A percentile compares a stretch with the other conserved stretches of the same genome.
These are phyloP conservation scores for Flaveria brownii DNA, from an alignment of 129 eudicot genomes.

Conservation along the genomic window DNA sequence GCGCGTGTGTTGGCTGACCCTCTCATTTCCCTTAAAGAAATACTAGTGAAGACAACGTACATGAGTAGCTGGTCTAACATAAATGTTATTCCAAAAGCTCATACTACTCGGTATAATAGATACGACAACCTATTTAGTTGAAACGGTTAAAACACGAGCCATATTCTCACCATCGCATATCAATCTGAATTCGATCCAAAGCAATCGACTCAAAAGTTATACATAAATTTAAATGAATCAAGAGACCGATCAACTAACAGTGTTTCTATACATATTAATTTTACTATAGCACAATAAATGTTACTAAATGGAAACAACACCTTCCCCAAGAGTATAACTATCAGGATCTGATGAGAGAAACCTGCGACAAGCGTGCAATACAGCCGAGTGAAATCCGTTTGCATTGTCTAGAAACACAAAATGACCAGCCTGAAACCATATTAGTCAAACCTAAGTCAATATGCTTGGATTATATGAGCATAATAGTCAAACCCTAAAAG, in stretches of 20 bases:
- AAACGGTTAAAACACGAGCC: not conserved
- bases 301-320: slow-evolving; percentile 40
- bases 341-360: slow-evolving; percentile 50
- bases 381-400: slow-evolving; percentile 76
- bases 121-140: not conserved
- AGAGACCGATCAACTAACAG: not conserved
- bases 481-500: not conserved
- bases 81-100: not conserved
- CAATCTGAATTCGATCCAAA: not conserved
- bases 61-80: not conserved
- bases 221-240: not conserved
- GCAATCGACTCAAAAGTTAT: not conserved
- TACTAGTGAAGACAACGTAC: not conserved
- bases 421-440: slow-evolving; percentile 65
- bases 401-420: slow-evolving; percentile 77
- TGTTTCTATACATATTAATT: not conserved
- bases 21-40: too few relatives aligned
- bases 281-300: not conserved
- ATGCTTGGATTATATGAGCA: not conserved
- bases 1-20: too few relatives aligned
- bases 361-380: slow-evolving; percentile 71
- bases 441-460: slow-evolving; percentile 7
- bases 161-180: not conserved
- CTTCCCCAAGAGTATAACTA: slow-evolving; percentile 51
- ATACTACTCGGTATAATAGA: not conserved